Evolutionary conservation across 1,139 yeast genomes (phyloP).

Genomic region (Pichia sp.): DNA sequence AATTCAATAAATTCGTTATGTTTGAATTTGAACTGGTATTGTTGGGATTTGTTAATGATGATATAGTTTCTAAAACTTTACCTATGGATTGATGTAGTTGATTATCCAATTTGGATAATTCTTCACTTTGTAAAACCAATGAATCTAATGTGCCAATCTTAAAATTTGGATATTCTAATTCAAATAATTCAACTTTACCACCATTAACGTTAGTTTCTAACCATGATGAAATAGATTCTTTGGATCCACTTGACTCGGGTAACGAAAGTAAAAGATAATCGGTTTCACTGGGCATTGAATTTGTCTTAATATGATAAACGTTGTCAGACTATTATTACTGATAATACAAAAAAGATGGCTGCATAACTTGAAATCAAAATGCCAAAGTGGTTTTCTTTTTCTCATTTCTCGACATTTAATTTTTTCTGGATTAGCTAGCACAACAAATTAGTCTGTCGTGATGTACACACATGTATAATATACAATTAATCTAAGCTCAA

Average conservation of each 20-base stretch:
- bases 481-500: neutral
- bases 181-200: constrained; percentile 36
- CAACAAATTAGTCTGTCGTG: neutral
- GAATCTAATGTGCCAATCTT: constrained; percentile 94
- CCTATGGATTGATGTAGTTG: constrained; percentile 63
- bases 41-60: neutral
- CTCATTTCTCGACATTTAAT: neutral
- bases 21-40: constrained; percentile 1
- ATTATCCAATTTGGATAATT: constrained; percentile 69
- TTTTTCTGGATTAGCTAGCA: neutral
- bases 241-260: constrained; percentile 43
- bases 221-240: constrained; percentile 30
- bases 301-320: neutral
- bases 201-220: constrained; percentile 39
- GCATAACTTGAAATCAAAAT: neutral
- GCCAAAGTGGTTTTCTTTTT: neutral
- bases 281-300: constrained; percentile 21
- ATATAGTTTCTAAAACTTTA: constrained; percentile 70
- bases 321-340: neutral
- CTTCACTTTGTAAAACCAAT: constrained; percentile 85
- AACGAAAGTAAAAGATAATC: constrained; percentile 47
- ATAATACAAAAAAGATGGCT: neutral
- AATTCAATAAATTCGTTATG: constrained; percentile 14
- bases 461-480: neutral
- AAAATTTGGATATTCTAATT: constrained; percentile 71